Conservation (phyloP, 1,284 basidiomycete species). For the Fomitopsis betulina region DNA sequence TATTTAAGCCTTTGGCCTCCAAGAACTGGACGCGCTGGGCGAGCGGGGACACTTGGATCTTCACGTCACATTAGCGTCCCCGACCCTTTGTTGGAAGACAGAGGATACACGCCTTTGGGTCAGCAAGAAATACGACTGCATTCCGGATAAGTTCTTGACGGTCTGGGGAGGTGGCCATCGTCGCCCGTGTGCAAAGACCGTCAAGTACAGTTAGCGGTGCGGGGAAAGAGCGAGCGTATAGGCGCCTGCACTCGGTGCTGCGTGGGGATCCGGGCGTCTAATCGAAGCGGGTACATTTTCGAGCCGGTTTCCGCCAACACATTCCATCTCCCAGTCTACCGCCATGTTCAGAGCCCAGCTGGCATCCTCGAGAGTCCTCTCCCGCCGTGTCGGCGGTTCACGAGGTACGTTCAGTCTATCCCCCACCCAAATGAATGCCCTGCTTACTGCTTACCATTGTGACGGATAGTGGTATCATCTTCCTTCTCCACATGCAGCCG, state of each 20-base stretch:
- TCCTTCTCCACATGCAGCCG: slow-evolving; percentile 24
- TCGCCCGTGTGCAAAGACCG: slow-evolving; percentile 34
- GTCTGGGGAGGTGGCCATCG: slow-evolving; percentile 30
- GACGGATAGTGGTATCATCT: slow-evolving; percentile 23
- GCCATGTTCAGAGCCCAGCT: slow-evolving; percentile 39
- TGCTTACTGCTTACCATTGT: background rate
- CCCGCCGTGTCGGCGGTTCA: slow-evolving; percentile 43
- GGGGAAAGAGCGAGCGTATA: background rate
- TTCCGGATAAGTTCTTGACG: slow-evolving; percentile 73
- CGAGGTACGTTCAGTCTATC: slow-evolving; percentile 34
- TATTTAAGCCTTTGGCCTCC: slow-evolving; percentile 87
- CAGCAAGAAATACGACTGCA: slow-evolving; percentile 77
- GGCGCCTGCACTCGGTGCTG: background rate
- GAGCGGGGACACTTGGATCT: slow-evolving; percentile 76
- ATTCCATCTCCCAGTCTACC: slow-evolving; percentile 13
- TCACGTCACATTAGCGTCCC: slow-evolving; percentile 6
- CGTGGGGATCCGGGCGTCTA: background rate
- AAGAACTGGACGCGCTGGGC: slow-evolving; percentile 90
- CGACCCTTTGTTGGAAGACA: background rate
- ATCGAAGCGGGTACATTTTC: slow-evolving; percentile 15
- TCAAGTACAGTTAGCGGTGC: background rate
- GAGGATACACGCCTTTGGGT: slow-evolving; percentile 54
- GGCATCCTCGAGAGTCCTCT: slow-evolving; percentile 47
- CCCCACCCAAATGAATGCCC: background rate
- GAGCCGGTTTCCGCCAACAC: slow-evolving; percentile 1